These are phyloP conservation scores for Aureobasidium sp. DNA, from an alignment of 2,329 filamentous ascomycete genomes.

Conservation along the genomic window DNA sequence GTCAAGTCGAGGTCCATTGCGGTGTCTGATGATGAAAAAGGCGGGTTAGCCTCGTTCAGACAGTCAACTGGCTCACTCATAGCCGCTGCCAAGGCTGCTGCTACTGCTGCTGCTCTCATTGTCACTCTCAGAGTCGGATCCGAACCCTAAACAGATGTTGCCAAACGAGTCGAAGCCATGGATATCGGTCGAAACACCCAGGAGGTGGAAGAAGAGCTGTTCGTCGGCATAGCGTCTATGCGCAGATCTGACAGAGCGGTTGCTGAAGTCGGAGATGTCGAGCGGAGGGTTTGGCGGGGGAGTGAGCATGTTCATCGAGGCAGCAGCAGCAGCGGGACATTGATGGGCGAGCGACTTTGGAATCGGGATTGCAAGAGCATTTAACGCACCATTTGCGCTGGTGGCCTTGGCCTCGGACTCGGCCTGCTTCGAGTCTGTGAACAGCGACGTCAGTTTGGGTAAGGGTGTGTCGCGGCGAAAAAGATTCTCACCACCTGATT, in stretches of 20 bases:
- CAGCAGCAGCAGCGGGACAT: conserved; percentile 11
- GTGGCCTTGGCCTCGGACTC: conserved; percentile 17
- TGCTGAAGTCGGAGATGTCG: conserved; percentile 15
- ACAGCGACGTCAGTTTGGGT: background rate
- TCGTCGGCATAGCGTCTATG: conserved; percentile 25
- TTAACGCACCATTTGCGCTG: conserved; percentile 20
- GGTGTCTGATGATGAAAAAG: conserved; percentile 17
- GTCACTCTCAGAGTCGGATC: conserved; percentile 15
- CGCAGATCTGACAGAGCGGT: conserved; percentile 17
- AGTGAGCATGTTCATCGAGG: conserved; percentile 15
- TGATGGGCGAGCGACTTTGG: conserved; percentile 14
- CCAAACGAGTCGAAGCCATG: conserved; percentile 30
- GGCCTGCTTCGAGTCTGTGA: conserved; percentile 16
- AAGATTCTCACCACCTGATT: conserved; percentile 28
- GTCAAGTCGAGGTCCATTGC: conserved; percentile 34
- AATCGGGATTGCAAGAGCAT: conserved; percentile 18
- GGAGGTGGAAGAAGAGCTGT: conserved; percentile 29
- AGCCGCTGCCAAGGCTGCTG: conserved; percentile 16
- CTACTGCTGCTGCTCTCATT: conserved; percentile 7
- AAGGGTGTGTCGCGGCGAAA: background rate
- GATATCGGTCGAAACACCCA: conserved; percentile 33
- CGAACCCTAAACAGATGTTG: conserved; percentile 30
- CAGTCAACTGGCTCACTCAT: conserved; percentile 11
- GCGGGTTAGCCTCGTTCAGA: conserved; percentile 14
- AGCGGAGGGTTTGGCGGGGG: conserved; percentile 16